Conservation (phyloP, 148 eudicot genomes). For the Camellia granthamiana region DNA sequence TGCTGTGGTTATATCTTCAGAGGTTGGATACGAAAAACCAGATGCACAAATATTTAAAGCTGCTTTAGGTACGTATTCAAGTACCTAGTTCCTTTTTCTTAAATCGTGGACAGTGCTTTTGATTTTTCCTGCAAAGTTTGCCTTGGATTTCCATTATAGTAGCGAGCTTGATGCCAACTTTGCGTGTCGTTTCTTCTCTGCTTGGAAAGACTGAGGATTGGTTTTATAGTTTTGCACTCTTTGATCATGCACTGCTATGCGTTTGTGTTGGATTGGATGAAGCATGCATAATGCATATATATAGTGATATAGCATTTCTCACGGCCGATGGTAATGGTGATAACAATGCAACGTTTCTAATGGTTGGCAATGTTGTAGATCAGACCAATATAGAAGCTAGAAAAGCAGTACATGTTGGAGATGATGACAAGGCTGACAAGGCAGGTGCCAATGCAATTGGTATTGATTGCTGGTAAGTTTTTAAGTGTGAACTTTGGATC, state of each 20-base stretch:
- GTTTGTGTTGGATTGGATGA: not conserved
- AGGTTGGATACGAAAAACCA: constrained; percentile 93
- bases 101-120: not conserved
- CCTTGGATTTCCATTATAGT: not conserved
- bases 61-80: constrained; percentile 66
- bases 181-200: not conserved
- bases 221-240: not conserved
- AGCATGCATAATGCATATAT: not conserved
- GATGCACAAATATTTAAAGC: constrained; percentile 66
- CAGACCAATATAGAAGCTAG: constrained; percentile 47
- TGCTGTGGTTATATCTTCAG: constrained; percentile 87
- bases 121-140: not conserved
- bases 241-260: not conserved
- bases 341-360: not conserved
- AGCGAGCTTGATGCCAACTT: not conserved
- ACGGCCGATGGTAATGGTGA: not conserved
- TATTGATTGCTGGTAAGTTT: constrained; percentile 75
- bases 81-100: constrained; percentile 4
- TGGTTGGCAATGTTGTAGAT: constrained; percentile 41
- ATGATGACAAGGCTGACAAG: constrained; percentile 78
- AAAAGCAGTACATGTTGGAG: constrained; percentile 84
- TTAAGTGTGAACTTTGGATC: not conserved
- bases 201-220: not conserved
- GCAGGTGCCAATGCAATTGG: constrained; percentile 83
- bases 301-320: not conserved